A percentile compares a stretch with the other conserved stretches of the same genome.
Evolutionary conservation across 257 asterid species (phyloP).

Genomic region (Gentiana macrophylla): DNA sequence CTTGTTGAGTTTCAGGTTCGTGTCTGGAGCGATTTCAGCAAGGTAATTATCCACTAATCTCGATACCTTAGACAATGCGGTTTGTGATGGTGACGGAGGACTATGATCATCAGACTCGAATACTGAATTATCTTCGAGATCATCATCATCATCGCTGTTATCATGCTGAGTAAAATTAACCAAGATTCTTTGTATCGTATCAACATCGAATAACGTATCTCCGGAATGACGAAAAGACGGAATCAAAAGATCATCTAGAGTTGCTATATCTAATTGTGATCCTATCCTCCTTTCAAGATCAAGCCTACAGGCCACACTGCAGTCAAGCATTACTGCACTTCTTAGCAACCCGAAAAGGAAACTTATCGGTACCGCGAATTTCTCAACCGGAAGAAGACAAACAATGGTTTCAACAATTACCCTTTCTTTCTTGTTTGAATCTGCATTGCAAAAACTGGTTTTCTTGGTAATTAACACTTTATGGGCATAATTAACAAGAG

Average conservation of each 20-base stretch:
- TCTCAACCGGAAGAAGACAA: conserved; percentile 84
- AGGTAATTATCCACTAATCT: conserved; percentile 73
- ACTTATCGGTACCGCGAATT: conserved; percentile 59
- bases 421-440: conserved; percentile 37
- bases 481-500: conserved; percentile 75
- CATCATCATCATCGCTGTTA: conserved; percentile 77
- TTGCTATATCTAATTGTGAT: conserved; percentile 65
- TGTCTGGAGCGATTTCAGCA: conserved; percentile 91
- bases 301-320: conserved; percentile 56
- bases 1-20: conserved; percentile 68
- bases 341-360: conserved; percentile 73
- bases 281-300: conserved; percentile 89
- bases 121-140: conserved; percentile 59
- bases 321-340: conserved; percentile 75
- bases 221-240: conserved; percentile 73
- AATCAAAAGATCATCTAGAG: conserved; percentile 79
- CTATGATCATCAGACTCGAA: conserved; percentile 51
- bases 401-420: conserved; percentile 79
- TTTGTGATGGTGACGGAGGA: conserved; percentile 56
- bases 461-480: conserved; percentile 60
- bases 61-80: conserved; percentile 66
- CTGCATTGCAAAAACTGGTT: conserved; percentile 54
- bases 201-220: conserved; percentile 82
- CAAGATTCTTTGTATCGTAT: conserved; percentile 71
- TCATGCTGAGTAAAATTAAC: conserved; percentile 76